Base-by-base conservation (phyloP, 352 stramenopile genomes). In the Hyaloperonospora brassicae region DNA sequence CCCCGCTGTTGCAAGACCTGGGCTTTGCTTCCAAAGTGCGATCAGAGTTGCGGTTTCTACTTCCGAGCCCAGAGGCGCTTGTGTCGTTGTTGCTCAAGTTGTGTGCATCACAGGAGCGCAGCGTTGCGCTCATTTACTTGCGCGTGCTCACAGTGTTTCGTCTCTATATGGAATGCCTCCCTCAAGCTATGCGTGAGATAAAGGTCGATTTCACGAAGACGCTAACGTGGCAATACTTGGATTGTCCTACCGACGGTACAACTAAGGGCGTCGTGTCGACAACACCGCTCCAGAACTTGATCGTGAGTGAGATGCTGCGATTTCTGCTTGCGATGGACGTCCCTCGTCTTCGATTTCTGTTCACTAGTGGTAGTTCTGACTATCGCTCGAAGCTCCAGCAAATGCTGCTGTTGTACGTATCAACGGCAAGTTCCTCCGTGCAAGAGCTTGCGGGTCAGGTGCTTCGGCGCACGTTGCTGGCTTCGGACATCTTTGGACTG, bases 171-270 rank as follows among this genome's bases (percentile, higher is more conserved):
- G 68, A 83, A 51, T 89, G 79, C 40, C 59, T 94, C 8, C 80
- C 82, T 0, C 68, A 85, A 11, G 55, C 70, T 1, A 94, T 90
- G 79, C 68, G 69, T 27, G 84, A 94, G 30, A 71, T 87, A 9
- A 94, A 94, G 59, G 69, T 87, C 35, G 84, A 94, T 60, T 82
- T 92, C 22, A 84, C 84, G 10, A 94, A 94, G 66, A 68, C 87
- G n/a, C 56, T 92, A 2, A 59, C 61, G 0, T 90, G 76, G 74
- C 59, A 66, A 13, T 73, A 73, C 34, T 62, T 91, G 12, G 61
- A 83, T 21, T 34, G n/a, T 2, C 24, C 41, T 2, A 13, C n/a
- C 21, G 41, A 45, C 8, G 44, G 27, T 0, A 50, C 40, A 13
- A 12, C 24, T 38, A 22, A 54, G n/a, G 38, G 59, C 27, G 17